phyloP scores from a whole-genome alignment of 331 rosid species.

The Malus hybrid region DNA sequence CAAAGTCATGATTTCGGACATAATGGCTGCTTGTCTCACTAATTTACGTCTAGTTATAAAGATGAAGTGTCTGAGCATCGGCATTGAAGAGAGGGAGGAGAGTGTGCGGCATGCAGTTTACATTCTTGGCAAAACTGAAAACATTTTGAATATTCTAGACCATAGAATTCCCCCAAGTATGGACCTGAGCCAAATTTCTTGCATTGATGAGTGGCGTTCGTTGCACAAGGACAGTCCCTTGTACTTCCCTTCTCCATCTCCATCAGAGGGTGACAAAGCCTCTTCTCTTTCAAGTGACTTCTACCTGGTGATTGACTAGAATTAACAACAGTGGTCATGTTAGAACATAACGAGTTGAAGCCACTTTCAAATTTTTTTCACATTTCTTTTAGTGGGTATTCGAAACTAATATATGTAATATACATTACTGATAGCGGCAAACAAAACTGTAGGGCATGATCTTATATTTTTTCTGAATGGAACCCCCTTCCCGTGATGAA shows the following conservation, averaged over 20 bases:
- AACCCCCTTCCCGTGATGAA: no score
- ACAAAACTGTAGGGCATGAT: no score
- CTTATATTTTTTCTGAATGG: no score
- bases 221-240: conserved; percentile 25
- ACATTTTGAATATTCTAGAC: conserved; percentile 49
- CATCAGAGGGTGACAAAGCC: conserved; percentile 9
- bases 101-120: conserved; percentile 54
- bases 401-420: no score
- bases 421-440: no score
- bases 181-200: conserved; percentile 24
- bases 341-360: no score
- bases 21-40: conserved; percentile 67
- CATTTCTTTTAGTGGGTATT: no score
- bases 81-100: conserved; percentile 65
- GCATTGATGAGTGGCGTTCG: conserved; percentile 69
- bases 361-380: no score
- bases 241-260: conserved; percentile 10
- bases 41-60: conserved; percentile 51
- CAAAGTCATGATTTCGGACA: conserved; percentile 43
- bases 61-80: conserved; percentile 30
- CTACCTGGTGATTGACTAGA: conserved; percentile 29
- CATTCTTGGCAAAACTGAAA: conserved; percentile 53
- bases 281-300: conserved; percentile 27
- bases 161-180: conserved; percentile 22
- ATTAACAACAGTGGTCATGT: neutral